Evolutionary conservation across 176 grass and related monocot species (phyloP).

Genomic region (Musa acuminata): DNA sequence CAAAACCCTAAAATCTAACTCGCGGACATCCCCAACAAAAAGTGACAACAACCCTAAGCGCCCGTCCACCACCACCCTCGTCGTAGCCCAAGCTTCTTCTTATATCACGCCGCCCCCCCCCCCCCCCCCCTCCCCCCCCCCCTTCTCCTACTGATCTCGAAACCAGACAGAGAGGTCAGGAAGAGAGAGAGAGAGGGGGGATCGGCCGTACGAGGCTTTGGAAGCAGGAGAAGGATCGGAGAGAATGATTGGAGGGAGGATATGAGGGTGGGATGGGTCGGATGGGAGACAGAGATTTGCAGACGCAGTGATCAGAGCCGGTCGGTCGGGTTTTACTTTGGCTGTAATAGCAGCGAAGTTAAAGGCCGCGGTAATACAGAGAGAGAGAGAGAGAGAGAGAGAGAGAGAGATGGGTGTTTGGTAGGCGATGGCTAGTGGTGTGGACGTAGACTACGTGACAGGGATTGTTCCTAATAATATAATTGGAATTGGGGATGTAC

Average conservation of each 20-base stretch:
- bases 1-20: slow-evolving; percentile 21
- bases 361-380: too few species aligned
- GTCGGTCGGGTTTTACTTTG: too few species aligned
- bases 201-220: neutral
- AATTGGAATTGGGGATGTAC: too few species aligned
- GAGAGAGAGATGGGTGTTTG: too few species aligned
- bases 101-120: too few species aligned
- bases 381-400: too few species aligned
- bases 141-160: neutral
- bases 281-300: neutral
- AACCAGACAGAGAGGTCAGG: neutral
- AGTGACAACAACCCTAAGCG: neutral
- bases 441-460: too few species aligned
- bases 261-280: neutral
- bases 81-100: neutral
- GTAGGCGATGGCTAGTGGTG: too few species aligned
- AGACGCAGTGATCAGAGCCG: too few species aligned
- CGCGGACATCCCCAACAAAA: neutral
- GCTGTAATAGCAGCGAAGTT: too few species aligned
- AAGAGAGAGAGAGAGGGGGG: neutral
- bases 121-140: too few species aligned
- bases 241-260: slow-evolving; percentile 18
- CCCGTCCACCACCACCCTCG: neutral
- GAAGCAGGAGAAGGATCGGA: slow-evolving; percentile 32
- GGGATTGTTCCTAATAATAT: too few species aligned